phyloP scores from a whole-genome alignment of 768 basidiomycete species.

The Rhizopogon vesiculosus region DNA sequence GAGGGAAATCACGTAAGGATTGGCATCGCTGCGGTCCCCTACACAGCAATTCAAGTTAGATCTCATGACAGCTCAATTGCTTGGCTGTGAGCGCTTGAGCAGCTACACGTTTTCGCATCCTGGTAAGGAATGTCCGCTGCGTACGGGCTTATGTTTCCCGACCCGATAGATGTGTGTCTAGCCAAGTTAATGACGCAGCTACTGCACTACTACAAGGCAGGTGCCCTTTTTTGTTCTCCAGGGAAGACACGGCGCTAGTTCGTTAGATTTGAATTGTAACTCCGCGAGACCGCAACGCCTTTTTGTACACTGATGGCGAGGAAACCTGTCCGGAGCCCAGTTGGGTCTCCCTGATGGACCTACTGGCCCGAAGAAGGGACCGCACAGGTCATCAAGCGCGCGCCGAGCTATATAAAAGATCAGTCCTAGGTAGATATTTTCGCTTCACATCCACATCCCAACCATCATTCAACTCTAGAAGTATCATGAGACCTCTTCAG shows the following conservation, averaged over 20 bases:
- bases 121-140: neutral
- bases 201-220: neutral
- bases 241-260: neutral
- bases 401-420: neutral
- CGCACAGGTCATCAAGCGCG: neutral
- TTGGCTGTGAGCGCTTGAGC: neutral
- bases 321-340: neutral
- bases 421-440: neutral
- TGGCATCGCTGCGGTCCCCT: neutral
- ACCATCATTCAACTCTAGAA: neutral
- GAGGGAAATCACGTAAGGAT: neutral
- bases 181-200: neutral
- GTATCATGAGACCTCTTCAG: conserved; percentile 17
- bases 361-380: neutral
- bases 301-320: neutral
- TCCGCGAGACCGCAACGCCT: neutral
- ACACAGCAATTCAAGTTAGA: neutral
- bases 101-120: neutral
- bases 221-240: neutral
- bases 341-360: neutral
- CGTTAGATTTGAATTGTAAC: neutral
- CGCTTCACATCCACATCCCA: neutral
- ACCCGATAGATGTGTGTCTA: no score
- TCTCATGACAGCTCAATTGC: neutral
- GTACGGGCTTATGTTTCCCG: neutral